These are phyloP conservation scores for Anaeromyces robustus DNA, from an alignment of 192 early-diverging fungal species.

Conservation along the genomic window DNA sequence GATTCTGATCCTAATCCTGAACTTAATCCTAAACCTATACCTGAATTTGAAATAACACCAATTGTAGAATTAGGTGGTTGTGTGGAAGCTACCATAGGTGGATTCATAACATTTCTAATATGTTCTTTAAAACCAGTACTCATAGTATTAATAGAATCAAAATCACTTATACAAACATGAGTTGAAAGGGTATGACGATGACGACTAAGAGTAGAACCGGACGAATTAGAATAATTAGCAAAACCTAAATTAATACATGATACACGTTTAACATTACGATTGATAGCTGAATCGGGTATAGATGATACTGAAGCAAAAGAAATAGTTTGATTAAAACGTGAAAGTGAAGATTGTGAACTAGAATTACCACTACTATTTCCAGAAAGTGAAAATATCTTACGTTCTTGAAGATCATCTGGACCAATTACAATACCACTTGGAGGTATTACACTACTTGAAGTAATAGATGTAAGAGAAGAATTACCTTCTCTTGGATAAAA, in stretches of 20 bases:
- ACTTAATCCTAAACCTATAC: too few relatives aligned
- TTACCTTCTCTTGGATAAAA: background rate
- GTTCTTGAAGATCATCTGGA: background rate
- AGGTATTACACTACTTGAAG: background rate
- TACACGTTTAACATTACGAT: background rate
- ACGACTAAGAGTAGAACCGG: background rate
- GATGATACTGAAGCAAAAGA: background rate
- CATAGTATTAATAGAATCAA: background rate
- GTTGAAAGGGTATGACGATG: background rate
- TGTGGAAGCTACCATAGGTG: background rate
- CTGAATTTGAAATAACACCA: too few relatives aligned
- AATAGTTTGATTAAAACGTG: background rate
- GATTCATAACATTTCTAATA: background rate
- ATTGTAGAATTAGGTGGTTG: too few relatives aligned
- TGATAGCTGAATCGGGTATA: background rate
- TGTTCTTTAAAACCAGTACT: background rate
- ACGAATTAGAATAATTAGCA: background rate
- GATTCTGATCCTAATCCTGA: too few relatives aligned
- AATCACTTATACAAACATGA: background rate
- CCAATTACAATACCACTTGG: background rate
- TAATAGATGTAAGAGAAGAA: background rate
- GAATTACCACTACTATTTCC: background rate
- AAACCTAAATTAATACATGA: background rate
- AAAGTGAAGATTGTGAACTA: background rate
- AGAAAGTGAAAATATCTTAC: background rate